A percentile compares a stretch with the other conserved stretches of the same genome.
phyloP scores from a whole-genome alignment of 768 basidiomycete genomes.

The Cubamyces sp. region DNA sequence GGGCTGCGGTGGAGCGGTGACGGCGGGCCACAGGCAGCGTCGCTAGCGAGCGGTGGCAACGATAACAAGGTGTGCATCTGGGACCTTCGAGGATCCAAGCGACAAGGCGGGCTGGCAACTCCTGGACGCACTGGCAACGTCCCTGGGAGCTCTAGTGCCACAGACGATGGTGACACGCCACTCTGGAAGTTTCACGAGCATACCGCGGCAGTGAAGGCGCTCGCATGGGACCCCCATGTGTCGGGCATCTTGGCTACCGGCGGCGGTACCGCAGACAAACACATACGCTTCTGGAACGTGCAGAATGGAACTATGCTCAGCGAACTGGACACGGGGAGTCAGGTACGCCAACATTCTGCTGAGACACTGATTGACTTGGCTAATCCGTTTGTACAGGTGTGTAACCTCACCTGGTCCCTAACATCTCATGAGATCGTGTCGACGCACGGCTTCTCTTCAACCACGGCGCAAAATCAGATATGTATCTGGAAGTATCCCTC shows the following conservation, averaged over 20 bases:
- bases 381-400: conserved; percentile 61
- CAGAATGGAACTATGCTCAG: conserved; percentile 81
- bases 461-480: conserved; percentile 94
- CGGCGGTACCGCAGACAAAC: conserved; percentile 98
- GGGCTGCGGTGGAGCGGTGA: conserved; percentile 88
- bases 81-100: conserved; percentile 76
- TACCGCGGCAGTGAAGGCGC: conserved; percentile 95
- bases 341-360: conserved; percentile 54
- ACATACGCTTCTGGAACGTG: conserved; percentile 97
- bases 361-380: neutral
- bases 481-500: conserved; percentile 95
- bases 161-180: conserved; percentile 52
- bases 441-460: conserved; percentile 95
- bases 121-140: conserved; percentile 23
- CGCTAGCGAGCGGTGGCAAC: conserved; percentile 92
- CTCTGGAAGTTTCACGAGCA: conserved; percentile 97
- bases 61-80: conserved; percentile 99
- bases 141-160: conserved; percentile 31
- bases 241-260: conserved; percentile 90
- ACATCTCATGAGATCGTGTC: conserved; percentile 98
- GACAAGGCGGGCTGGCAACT: conserved; percentile 39
- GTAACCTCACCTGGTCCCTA: conserved; percentile 95
- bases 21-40: conserved; percentile 49
- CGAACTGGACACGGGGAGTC: conserved; percentile 93
- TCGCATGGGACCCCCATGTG: conserved; percentile 98